These are phyloP conservation scores for Penicillium hesseltinei DNA, from an alignment of 2,329 filamentous ascomycete genomes.

Conservation along the genomic window DNA sequence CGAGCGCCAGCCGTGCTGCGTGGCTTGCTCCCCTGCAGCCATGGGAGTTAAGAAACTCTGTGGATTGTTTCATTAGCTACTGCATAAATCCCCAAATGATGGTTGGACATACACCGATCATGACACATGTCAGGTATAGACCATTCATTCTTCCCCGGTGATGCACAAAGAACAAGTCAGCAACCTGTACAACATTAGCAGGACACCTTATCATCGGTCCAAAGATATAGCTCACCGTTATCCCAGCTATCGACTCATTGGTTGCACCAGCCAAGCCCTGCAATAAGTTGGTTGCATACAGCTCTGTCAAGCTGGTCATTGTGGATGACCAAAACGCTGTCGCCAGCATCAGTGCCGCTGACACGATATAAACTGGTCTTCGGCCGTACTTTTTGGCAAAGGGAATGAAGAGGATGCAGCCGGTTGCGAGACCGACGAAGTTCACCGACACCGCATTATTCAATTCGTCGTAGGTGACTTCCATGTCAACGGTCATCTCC, in stretches of 20 bases:
- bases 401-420: conserved; percentile 48
- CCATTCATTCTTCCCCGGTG: conserved; percentile 52
- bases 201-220: conserved; percentile 16
- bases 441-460: conserved; percentile 50
- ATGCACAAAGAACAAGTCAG: conserved; percentile 52
- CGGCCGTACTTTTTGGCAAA: conserved; percentile 49
- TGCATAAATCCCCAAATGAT: not conserved
- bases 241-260: conserved; percentile 43
- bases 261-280: conserved; percentile 40
- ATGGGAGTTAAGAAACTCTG: conserved; percentile 36
- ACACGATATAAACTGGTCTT: conserved; percentile 48
- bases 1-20: conserved; percentile 36
- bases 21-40: conserved; percentile 35
- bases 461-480: conserved; percentile 42
- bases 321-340: conserved; percentile 45
- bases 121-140: conserved; percentile 47
- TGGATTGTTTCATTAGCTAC: not conserved
- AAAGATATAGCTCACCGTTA: conserved; percentile 42
- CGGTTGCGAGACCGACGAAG: conserved; percentile 46
- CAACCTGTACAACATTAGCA: conserved; percentile 30
- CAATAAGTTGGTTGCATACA: conserved; percentile 46
- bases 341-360: conserved; percentile 40
- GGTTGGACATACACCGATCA: conserved; percentile 35
- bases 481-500: conserved; percentile 46
- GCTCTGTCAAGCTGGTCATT: conserved; percentile 43